Evolutionary conservation across 345 rosid genomes (phyloP).

Genomic region (Physaria fendleri): DNA sequence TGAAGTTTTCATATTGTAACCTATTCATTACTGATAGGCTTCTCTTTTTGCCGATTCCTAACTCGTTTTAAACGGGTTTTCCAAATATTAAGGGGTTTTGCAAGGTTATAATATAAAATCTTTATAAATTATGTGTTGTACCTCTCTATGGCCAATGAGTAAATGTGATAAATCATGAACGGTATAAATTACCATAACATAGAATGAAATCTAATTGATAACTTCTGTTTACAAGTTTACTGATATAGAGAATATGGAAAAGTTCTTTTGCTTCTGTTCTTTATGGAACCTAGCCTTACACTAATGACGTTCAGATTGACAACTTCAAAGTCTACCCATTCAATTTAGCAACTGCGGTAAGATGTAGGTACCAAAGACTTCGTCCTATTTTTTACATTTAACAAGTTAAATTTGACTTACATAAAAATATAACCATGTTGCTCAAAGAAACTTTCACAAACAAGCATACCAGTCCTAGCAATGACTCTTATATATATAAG

Average conservation of each 20-base stretch:
- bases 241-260: neutral
- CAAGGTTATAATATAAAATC: too few relatives aligned
- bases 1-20: too few relatives aligned
- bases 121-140: too few relatives aligned
- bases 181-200: too few relatives aligned
- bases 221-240: neutral
- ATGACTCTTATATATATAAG: too few relatives aligned
- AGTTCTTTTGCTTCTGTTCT: neutral
- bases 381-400: constrained; percentile 11
- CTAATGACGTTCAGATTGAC: constrained; percentile 15
- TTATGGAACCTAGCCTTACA: neutral
- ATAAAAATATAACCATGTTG: constrained; percentile 3
- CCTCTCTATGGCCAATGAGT: too few relatives aligned
- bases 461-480: too few relatives aligned
- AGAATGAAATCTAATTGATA: neutral
- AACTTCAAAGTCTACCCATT: constrained; percentile 12
- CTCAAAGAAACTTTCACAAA: constrained; percentile 5
- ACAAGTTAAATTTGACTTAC: constrained; percentile 11
- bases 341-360: neutral
- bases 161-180: too few relatives aligned
- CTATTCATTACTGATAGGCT: too few relatives aligned
- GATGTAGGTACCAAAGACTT: constrained; percentile 13
- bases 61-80: too few relatives aligned
- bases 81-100: too few relatives aligned
- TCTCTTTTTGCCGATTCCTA: too few relatives aligned